Evolutionary conservation across 345 rosid genomes (phyloP).

Genomic region (Streptanthus diversifolius): DNA sequence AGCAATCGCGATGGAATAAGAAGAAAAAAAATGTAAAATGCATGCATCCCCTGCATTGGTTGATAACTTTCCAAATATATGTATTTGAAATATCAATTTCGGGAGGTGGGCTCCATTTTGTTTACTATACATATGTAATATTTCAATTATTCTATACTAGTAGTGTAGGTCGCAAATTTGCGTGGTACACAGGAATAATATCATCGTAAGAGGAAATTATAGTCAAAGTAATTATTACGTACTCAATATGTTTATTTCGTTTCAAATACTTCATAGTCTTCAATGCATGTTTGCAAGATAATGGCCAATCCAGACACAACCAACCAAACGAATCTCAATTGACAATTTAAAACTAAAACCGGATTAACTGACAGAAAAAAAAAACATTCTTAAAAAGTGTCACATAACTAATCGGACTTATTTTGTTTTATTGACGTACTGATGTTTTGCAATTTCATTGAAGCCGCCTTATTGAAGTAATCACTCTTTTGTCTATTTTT

Average conservation of each 20-base stretch:
- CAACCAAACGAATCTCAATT: neutral
- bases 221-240: neutral
- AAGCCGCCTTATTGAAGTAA: neutral
- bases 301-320: neutral
- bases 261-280: neutral
- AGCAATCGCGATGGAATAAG: slow-evolving; percentile 17
- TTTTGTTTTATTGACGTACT: neutral
- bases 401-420: neutral
- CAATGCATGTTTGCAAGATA: neutral
- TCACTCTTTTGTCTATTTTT: too few species aligned
- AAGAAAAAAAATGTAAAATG: slow-evolving; percentile 16
- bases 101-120: slow-evolving; percentile 9
- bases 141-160: slow-evolving; percentile 21
- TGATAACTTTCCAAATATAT: neutral
- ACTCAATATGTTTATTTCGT: neutral
- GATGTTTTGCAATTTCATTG: neutral
- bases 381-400: neutral
- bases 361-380: neutral
- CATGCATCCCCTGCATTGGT: slow-evolving; percentile 25
- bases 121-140: neutral
- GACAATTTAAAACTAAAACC: neutral
- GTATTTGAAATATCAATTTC: neutral
- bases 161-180: neutral
- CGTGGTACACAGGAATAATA: neutral
- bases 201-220: neutral